phyloP scores from a whole-genome alignment of 1,284 basidiomycete species.

The Vanrija sp. region DNA sequence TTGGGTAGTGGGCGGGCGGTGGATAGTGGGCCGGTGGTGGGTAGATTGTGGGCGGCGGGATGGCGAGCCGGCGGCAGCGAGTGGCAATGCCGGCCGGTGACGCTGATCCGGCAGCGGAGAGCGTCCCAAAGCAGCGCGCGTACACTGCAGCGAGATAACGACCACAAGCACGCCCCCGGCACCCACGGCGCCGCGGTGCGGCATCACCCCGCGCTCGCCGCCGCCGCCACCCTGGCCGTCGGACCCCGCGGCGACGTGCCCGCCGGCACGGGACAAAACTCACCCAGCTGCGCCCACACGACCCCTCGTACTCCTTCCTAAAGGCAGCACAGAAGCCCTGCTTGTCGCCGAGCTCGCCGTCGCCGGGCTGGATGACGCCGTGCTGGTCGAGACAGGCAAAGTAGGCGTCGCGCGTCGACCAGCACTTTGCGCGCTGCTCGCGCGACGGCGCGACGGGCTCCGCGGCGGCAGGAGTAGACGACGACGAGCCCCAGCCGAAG shows the following conservation, averaged over 20 bases:
- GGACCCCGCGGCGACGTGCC: neutral
- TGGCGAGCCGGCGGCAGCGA: no score
- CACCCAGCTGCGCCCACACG: slow-evolving; percentile 51
- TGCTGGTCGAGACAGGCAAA: slow-evolving; percentile 48
- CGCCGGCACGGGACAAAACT: slow-evolving; percentile 15
- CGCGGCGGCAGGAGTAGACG: neutral
- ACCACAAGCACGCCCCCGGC: no score
- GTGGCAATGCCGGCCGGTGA: no score
- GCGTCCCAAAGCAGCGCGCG: no score
- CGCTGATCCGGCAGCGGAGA: no score
- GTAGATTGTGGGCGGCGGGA: neutral
- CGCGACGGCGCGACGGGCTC: slow-evolving; percentile 37
- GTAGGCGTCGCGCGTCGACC: slow-evolving; percentile 48
- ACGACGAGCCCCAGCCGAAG: slow-evolving; percentile 1
- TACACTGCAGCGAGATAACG: no score
- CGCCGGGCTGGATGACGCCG: slow-evolving; percentile 36
- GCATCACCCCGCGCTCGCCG: neutral
- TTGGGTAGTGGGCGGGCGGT: neutral
- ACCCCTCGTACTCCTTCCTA: slow-evolving; percentile 38
- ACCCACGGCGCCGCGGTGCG: no score
- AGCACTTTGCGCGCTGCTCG: slow-evolving; percentile 47
- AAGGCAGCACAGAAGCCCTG: slow-evolving; percentile 35
- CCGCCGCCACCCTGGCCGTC: neutral
- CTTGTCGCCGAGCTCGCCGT: slow-evolving; percentile 27
- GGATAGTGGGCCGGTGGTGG: neutral